phyloP scores from a whole-genome alignment of 495 filamentous ascomycete species.

The Durotheca rogersii region DNA sequence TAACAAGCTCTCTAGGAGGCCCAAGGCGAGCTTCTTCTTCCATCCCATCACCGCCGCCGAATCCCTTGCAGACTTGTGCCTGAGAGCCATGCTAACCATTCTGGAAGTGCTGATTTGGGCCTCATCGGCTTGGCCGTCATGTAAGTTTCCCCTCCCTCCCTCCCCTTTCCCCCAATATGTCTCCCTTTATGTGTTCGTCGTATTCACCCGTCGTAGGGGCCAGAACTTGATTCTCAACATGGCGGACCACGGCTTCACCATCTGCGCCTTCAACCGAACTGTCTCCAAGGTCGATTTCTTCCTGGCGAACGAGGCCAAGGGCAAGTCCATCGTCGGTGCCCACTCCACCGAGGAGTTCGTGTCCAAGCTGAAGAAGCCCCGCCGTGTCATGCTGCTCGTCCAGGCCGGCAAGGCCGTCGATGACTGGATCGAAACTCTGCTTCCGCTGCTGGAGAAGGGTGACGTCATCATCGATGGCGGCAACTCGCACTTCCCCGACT shows the following conservation, averaged over 20 bases:
- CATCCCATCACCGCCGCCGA: slow-evolving; percentile 27
- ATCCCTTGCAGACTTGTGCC: slow-evolving; percentile 13
- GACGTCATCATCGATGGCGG: slow-evolving; percentile 99
- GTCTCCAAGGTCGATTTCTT: slow-evolving; percentile 96
- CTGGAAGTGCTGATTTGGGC: slow-evolving; percentile 80
- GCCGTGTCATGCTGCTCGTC: slow-evolving; percentile 95
- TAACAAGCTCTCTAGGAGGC: slow-evolving; percentile 64
- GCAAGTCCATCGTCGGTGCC: slow-evolving; percentile 89
- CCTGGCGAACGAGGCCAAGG: slow-evolving; percentile 91
- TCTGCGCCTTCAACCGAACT: slow-evolving; percentile 97
- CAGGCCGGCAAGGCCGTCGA: slow-evolving; percentile 97
- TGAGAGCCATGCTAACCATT: slow-evolving; percentile 50
- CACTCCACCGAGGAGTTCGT: slow-evolving; percentile 93
- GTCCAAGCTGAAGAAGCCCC: slow-evolving; percentile 92
- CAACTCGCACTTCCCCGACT: slow-evolving; percentile 99
- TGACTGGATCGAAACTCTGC: slow-evolving; percentile 94
- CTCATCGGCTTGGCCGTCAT: slow-evolving; percentile 99
- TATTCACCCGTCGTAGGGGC: slow-evolving; percentile 43
- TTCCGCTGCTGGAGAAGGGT: slow-evolving; percentile 83
- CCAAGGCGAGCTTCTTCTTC: slow-evolving; percentile 46
- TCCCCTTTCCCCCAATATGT: slow-evolving; percentile 11
- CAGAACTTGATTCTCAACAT: slow-evolving; percentile 98
- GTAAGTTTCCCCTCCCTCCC: slow-evolving; percentile 48
- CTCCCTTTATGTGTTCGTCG: neutral
- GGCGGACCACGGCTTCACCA: slow-evolving; percentile 93